Base-by-base conservation (phyloP, 2,329 filamentous ascomycete genomes). In the Botrytis aclada region DNA sequence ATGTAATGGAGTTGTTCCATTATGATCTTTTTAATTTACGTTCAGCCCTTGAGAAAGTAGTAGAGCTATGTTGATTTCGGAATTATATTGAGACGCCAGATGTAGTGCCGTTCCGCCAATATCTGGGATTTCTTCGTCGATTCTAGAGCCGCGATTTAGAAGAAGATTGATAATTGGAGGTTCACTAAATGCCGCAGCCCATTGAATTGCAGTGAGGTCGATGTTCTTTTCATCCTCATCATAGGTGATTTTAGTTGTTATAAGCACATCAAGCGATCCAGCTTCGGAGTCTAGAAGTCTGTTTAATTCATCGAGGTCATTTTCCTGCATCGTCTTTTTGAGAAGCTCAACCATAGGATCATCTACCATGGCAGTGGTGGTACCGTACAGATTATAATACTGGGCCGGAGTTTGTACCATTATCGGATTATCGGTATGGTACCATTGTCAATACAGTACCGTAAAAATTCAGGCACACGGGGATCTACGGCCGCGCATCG, bases 201-300 rank as follows among this genome's bases (percentile, higher is more conserved):
- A 60, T 5, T 32, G 18, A 25, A 45, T 8, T 1, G 1, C 0
- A 7, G 56, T 10, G 9, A 60, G 29, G 18, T 60, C 5, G 56
- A 60, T 18, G 7, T 0, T 0, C 1, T 9, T 60, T 32, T 34
- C 56, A 6, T 4, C 2, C 4, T 2, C 18, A 22, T 37, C 20
- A 9, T 60, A 0, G 18, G 2, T 60, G 32, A 60, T 22, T 32
- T 12, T 10, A 3, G 18, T 37, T 22, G 20, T 2, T 32, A 60
- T 10, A 34, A 2, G 8, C 9, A 25, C 25, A 7, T 12, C 56
- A 60, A 60, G 7, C 34, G 37, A 12, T 25, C 25, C 56, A 60
- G 12, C 32, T 10, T 32, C 25, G 56, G 32, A 60, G 18, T 25
- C 16, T 2, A 60, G 12, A 37, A 37, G 18, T 1, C 56, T 60